phyloP scores from a whole-genome alignment of 2,329 filamentous ascomycete genomes.

The Shiraia bambusicola region DNA sequence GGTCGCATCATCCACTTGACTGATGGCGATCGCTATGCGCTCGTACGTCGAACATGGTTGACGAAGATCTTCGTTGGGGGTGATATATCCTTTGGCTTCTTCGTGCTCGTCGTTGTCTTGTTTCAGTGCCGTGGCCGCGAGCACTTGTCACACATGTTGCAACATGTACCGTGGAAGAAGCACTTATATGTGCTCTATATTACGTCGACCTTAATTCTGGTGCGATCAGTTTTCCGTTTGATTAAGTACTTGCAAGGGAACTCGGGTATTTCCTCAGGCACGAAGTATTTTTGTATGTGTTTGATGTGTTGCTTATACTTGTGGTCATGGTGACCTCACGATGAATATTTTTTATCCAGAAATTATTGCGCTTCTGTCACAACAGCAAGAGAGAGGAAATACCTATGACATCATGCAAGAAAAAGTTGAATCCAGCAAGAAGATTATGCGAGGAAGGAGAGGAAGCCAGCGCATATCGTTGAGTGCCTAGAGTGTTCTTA shows the following conservation, averaged over 20 bases:
- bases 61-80: constrained; percentile 51
- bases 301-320: constrained; percentile 50
- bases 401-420: no score
- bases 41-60: constrained; percentile 45
- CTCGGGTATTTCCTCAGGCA: constrained; percentile 47
- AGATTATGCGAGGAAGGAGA: no score
- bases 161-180: constrained; percentile 29
- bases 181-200: constrained; percentile 49
- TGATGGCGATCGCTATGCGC: constrained; percentile 42
- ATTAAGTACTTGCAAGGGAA: constrained; percentile 51
- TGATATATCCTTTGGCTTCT: constrained; percentile 53
- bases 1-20: constrained; percentile 47
- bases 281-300: constrained; percentile 50
- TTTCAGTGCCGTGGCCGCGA: constrained; percentile 18
- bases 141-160: background rate
- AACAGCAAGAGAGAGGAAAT: no score
- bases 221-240: constrained; percentile 53
- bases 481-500: no score
- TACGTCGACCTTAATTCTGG: constrained; percentile 50
- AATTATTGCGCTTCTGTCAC: no score
- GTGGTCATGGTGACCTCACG: constrained; percentile 44
- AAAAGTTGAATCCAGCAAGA: no score
- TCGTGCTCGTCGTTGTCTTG: constrained; percentile 37
- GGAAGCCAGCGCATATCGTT: no score
- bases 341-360: constrained; percentile 44